Evolutionary conservation across 495 filamentous ascomycete species (phyloP), one percentile per base, ranked within the genome.

Genomic region (Tuber borchii): DNA sequence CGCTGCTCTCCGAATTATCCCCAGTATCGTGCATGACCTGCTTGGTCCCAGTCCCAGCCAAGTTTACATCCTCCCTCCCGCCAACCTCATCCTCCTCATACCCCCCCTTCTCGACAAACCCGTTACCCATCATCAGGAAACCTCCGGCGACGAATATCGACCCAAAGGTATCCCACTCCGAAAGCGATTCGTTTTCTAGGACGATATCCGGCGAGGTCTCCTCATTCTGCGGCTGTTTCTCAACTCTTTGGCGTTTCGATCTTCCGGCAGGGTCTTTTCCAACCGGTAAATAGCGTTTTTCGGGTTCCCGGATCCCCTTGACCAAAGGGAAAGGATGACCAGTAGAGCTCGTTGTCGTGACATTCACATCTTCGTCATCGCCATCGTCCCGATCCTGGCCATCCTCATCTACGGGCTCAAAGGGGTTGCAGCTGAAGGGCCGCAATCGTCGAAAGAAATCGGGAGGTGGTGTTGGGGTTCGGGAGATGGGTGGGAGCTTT

Each of bases 401-500:
- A 34, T 65, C 26, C 56, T 31, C 56, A 12, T 65, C 56, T 19
- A 65, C 56, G 5, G 56, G 56, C 56, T 65, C 56, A 65, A 34
- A n/a, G 8, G 74, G 37, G 39, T 56, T 22, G 37, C 71, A 75
- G 39, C 71, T 51, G 46, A 70, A 78, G 16, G 68, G 43, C 12
- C 44, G 76, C 16, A 45, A 73, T 6, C 39, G 77, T 31, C 40
- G 56, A 19, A 51, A 46, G 44, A 45, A 19, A 48, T 72, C 70
- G 45, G 77, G 31, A 45, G 78, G 78, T 2, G 78, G 77, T 2
- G 75, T 73, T 2, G 77, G 77, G 1, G 77, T 79, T 12, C 73
- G 69, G 19, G 78, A 79, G 77, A 79, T 75, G 20, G 78, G 78
- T 20, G 78, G 78, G n/a, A 79, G 76, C 16, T 45, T 70, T 61